Evolutionary conservation across 208 protist species (phyloP).

Genomic region (Leptomonas pyrrhocoris): DNA sequence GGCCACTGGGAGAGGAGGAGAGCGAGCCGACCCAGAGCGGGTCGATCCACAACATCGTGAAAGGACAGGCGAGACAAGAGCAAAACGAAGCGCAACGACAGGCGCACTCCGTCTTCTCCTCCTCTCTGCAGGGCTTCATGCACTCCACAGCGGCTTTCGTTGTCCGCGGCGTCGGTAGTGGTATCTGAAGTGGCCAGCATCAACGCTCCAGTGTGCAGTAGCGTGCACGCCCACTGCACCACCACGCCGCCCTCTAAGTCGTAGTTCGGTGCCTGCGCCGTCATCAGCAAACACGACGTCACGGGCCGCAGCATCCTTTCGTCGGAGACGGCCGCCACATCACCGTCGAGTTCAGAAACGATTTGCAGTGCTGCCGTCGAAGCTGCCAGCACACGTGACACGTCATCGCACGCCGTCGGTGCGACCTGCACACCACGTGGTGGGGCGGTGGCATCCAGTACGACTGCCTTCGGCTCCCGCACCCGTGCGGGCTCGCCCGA

Average conservation of each 20-base stretch:
- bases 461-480: slow-evolving; percentile 26
- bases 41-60: slow-evolving; percentile 19
- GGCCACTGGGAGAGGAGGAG: slow-evolving; percentile 19
- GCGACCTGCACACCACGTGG: slow-evolving; percentile 46
- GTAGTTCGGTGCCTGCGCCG: slow-evolving; percentile 61
- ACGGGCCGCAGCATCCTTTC: slow-evolving; percentile 15
- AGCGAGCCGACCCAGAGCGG: slow-evolving; percentile 16
- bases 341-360: neutral
- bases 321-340: neutral
- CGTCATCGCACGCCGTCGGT: slow-evolving; percentile 53
- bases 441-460: slow-evolving; percentile 39
- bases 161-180: neutral
- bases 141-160: neutral
- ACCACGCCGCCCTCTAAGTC: slow-evolving; percentile 38
- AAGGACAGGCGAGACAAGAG: slow-evolving; percentile 56
- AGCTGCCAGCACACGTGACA: slow-evolving; percentile 25
- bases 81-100: slow-evolving; percentile 40
- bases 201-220: slow-evolving; percentile 24
- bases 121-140: neutral
- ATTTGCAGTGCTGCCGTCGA: slow-evolving; percentile 25
- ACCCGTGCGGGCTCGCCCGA: neutral
- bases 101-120: neutral
- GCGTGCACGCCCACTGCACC: slow-evolving; percentile 29
- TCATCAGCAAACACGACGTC: slow-evolving; percentile 30
- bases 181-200: neutral